Evolutionary conservation across 176 grass and related monocot species (phyloP).

Genomic region (Themeda triandra): DNA sequence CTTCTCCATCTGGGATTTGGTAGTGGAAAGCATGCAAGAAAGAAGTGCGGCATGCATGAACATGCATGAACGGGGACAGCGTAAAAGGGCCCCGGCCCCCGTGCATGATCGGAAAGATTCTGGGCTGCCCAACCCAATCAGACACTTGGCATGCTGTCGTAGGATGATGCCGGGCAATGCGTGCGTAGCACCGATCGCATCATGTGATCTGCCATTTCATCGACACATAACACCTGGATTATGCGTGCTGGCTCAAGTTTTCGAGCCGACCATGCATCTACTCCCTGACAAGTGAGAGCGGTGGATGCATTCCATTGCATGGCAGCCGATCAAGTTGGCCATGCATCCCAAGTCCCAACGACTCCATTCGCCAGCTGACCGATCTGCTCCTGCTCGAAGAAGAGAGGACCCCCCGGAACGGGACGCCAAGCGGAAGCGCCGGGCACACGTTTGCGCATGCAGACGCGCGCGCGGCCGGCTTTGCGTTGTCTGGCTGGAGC

Average conservation of each 20-base stretch:
- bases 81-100: background rate
- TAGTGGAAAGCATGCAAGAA: background rate
- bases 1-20: background rate
- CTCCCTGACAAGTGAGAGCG: too few relatives aligned
- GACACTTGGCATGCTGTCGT: conserved; percentile 9
- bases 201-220: conserved; percentile 15
- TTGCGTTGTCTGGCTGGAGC: background rate
- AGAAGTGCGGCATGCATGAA: background rate
- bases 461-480: background rate
- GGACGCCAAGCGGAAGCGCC: background rate
- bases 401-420: background rate
- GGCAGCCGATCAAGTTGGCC: too few relatives aligned
- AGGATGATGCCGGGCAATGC: background rate
- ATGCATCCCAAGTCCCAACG: too few relatives aligned
- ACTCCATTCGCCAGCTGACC: too few relatives aligned
- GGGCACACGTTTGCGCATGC: conserved; percentile 15
- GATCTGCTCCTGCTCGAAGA: background rate
- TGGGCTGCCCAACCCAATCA: background rate
- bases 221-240: too few relatives aligned
- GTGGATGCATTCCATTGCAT: too few relatives aligned
- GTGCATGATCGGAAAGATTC: background rate
- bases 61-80: background rate
- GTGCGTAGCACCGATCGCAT: background rate
- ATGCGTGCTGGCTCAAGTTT: too few relatives aligned
- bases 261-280: background rate